Evolutionary conservation across 768 basidiomycete species (phyloP), one percentile per base, ranked within the genome.

Genomic region (Russula vinacea): DNA sequence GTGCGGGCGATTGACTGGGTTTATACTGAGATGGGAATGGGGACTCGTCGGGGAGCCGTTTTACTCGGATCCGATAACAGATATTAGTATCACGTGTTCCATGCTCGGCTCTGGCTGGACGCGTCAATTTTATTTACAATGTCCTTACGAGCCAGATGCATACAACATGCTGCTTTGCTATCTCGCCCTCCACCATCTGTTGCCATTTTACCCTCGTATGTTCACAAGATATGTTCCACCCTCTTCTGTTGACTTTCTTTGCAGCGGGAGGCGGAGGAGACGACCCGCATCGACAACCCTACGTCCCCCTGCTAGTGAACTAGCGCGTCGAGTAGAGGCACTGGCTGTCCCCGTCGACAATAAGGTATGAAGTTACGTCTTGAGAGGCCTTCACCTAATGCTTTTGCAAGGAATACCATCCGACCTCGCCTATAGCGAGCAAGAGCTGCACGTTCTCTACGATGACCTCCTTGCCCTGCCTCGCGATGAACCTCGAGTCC

Each of bases 401-500:
- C 16, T 39, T 40, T 32, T 16, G 11, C 16, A 55, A 56, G 65
- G 39, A 26, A 35, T 37, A 14, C 17, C 63, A 42, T 26, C 53
- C 45, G 39, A 60, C 32, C 8, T 17, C 19, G 35, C 39, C 4
- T 75, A 75, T 67, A 71, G 75, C 0, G 80, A 81, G 29, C 71
- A 72, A 5, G 74, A 81, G 19, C 70, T 80, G 8, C 64, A 74
- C 5, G 67, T 72, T 7, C 65, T 83, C 26, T 83, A 82, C 57
- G 72, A 76, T 37, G 78, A 80, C 55, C 62, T 83, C 4, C 71
- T 82, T 39, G 62, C 70, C 14, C 55, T 71, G 8, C 72, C 67
- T n/a, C 40, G 8, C 16, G n/a, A 57, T 35, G 32, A 54, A 37
- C 45, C 72, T 40, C 50, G 54, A 29, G 26, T 64, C 47, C 49